Conservation (phyloP, 208 protist genomes). For the Trypanosoma mega region DNA sequence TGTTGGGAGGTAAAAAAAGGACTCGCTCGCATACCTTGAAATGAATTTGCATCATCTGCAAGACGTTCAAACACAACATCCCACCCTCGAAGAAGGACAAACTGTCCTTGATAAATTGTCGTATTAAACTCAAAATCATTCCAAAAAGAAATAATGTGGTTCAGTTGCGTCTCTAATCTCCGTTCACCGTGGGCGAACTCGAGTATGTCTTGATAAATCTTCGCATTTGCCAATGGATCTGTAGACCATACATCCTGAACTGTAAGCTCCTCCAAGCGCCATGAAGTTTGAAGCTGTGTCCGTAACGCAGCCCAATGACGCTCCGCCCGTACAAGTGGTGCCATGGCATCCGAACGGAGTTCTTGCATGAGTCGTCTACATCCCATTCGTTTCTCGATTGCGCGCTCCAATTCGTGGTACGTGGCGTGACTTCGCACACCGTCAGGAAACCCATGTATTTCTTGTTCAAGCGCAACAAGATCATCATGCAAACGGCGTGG, state of each 20-base stretch:
- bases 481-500: conserved; percentile 86
- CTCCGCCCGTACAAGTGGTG: conserved; percentile 66
- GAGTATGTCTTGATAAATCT: conserved; percentile 94
- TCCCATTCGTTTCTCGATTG: conserved; percentile 44
- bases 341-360: conserved; percentile 94
- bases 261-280: conserved; percentile 85
- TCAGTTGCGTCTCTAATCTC: conserved; percentile 83
- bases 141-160: conserved; percentile 93
- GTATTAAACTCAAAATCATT: conserved; percentile 90
- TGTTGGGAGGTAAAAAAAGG: conserved; percentile 93
- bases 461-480: conserved; percentile 57
- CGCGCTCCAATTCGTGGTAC: conserved; percentile 55
- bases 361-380: conserved; percentile 86
- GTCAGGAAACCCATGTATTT: conserved; percentile 56
- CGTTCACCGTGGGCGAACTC: conserved; percentile 83
- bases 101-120: conserved; percentile 94
- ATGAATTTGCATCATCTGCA: conserved; percentile 93
- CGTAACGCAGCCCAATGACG: conserved; percentile 80
- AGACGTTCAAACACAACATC: conserved; percentile 95
- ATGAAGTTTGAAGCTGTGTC: conserved; percentile 90
- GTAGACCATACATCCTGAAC: conserved; percentile 88
- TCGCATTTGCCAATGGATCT: conserved; percentile 90
- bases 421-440: conserved; percentile 35
- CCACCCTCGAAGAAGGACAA: conserved; percentile 96
- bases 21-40: conserved; percentile 94